A percentile compares a stretch with the other conserved stretches of the same genome.
phyloP scores from a whole-genome alignment of 169 alveolate genomes.

The Prorocentrum cordatum region DNA sequence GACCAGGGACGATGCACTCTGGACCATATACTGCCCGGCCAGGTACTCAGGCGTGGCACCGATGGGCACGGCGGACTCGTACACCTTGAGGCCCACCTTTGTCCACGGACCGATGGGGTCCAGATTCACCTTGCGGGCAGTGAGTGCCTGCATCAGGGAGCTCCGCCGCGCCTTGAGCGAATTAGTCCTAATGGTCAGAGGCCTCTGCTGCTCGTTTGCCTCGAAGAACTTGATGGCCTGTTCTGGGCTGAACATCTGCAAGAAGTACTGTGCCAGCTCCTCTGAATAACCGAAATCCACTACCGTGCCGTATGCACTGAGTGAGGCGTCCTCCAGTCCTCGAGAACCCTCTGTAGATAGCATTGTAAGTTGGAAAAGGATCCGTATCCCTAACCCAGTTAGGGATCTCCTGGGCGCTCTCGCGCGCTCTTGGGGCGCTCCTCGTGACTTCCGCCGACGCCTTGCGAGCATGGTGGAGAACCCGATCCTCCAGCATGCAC shows the following conservation, averaged over 20 bases:
- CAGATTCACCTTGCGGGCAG: constrained; percentile 26
- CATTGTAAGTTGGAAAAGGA: too few relatives aligned
- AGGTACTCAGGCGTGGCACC: constrained; percentile 55
- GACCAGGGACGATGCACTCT: constrained; percentile 33
- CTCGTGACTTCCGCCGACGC: too few relatives aligned
- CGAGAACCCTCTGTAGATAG: too few relatives aligned
- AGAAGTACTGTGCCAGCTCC: constrained; percentile 40
- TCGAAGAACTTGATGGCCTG: constrained; percentile 42
- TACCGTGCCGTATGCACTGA: too few relatives aligned
- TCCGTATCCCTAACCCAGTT: too few relatives aligned
- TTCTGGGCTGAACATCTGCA: constrained; percentile 67
- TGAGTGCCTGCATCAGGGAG: constrained; percentile 41
- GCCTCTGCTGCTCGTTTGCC: constrained; percentile 49
- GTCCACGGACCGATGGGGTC: constrained; percentile 53
- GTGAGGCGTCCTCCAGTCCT: too few relatives aligned
- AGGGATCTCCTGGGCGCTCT: too few relatives aligned
- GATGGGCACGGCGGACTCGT: constrained; percentile 36
- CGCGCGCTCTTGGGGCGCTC: too few relatives aligned
- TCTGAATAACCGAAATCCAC: constrained; percentile 41
- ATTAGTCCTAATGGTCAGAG: constrained; percentile 43
- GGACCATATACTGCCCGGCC: constrained; percentile 63
- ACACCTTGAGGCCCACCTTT: constrained; percentile 49
- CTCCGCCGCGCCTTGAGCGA: constrained; percentile 9
- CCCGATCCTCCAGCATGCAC: too few relatives aligned
- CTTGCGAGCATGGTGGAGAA: too few relatives aligned